Evolutionary conservation across 2,329 filamentous ascomycete genomes (phyloP).

Genomic region (Colletotrichum orbiculare): DNA sequence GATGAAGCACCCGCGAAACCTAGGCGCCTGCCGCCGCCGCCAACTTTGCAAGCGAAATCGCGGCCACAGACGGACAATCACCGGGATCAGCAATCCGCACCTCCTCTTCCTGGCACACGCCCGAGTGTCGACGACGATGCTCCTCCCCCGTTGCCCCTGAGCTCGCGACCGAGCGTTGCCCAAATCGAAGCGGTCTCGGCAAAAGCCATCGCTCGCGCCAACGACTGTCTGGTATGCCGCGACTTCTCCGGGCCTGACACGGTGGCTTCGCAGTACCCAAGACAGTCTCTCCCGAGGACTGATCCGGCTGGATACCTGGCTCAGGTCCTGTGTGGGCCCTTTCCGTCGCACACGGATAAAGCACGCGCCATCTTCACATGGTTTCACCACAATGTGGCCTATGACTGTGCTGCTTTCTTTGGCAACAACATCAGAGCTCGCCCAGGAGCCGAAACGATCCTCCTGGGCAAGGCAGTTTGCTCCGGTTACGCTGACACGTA

Average conservation of each 20-base stretch:
- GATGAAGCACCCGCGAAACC: slow-evolving; percentile 27
- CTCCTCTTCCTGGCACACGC: slow-evolving; percentile 35
- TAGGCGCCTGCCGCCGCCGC: slow-evolving; percentile 35
- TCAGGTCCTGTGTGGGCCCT: slow-evolving; percentile 79
- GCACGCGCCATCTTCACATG: slow-evolving; percentile 93
- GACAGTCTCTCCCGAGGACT: slow-evolving; percentile 72
- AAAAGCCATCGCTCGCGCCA: slow-evolving; percentile 43
- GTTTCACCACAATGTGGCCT: slow-evolving; percentile 93
- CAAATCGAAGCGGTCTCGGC: slow-evolving; percentile 59
- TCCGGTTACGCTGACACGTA: slow-evolving; percentile 91
- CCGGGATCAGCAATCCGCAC: slow-evolving; percentile 34
- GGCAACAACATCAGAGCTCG: slow-evolving; percentile 73
- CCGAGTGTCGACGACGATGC: slow-evolving; percentile 42
- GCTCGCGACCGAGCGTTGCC: slow-evolving; percentile 62
- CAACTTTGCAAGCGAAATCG: slow-evolving; percentile 24
- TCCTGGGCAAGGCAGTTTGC: slow-evolving; percentile 86
- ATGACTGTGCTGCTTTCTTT: slow-evolving; percentile 86
- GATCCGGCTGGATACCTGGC: slow-evolving; percentile 81
- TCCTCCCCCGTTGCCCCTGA: slow-evolving; percentile 64
- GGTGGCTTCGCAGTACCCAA: slow-evolving; percentile 82
- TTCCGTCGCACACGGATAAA: slow-evolving; percentile 87
- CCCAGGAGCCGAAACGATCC: slow-evolving; percentile 78
- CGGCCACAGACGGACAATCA: slow-evolving; percentile 38
- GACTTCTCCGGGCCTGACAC: slow-evolving; percentile 87
- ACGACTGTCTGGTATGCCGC: slow-evolving; percentile 81